Base-by-base conservation (phyloP, 2,329 filamentous ascomycete species). In the Aureobasidium vineae region DNA sequence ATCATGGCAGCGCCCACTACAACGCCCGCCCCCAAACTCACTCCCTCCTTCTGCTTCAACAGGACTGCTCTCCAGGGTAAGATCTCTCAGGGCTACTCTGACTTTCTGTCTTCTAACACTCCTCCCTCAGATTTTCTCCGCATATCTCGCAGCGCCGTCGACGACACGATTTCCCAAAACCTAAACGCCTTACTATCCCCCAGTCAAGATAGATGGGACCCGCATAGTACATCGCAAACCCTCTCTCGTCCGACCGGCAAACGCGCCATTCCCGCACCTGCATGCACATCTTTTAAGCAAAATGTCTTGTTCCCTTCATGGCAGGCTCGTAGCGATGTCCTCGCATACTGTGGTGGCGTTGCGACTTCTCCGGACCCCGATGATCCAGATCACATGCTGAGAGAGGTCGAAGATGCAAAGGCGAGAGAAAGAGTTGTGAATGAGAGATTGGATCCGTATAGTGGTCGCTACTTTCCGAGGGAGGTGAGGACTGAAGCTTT, bases 131-230 rank as follows among this genome's bases (percentile, higher is more conserved):
- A 97, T 77, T 99, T 99, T 77, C 85, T 99, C 26, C 90, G 92
- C 45, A 78, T 95, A 70, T 97, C 94, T 11, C 88, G 95, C 70
- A 84, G 86, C 63, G 86, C 90, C 56, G 89, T 97, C 73, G 95
- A 99, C 79, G 95, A 99, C 78, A 92, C 90, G 52, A 98, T 99
- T 74, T 87, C 88, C 0, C 93, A 97, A 74, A 94, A 96, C 73
- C 86, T 99, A 68, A 98, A 98, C 80, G 91, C 92, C 1, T 85
- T 98, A 43, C 80, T 91, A 52, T 93, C 89, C 0, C 94, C 94
- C 0, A 84, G 90, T 15, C 81, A 82, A 52, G 78, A 79, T 45
- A 86, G 87, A 19, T 98, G 97, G 78, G 90, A 97, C 75, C 90
- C 94, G 1, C 80, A 84, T 0, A 93, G 91, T 0, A 96, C 92